Base-by-base conservation (phyloP, 495 filamentous ascomycete species). In the Astrocystis sublimbata region DNA sequence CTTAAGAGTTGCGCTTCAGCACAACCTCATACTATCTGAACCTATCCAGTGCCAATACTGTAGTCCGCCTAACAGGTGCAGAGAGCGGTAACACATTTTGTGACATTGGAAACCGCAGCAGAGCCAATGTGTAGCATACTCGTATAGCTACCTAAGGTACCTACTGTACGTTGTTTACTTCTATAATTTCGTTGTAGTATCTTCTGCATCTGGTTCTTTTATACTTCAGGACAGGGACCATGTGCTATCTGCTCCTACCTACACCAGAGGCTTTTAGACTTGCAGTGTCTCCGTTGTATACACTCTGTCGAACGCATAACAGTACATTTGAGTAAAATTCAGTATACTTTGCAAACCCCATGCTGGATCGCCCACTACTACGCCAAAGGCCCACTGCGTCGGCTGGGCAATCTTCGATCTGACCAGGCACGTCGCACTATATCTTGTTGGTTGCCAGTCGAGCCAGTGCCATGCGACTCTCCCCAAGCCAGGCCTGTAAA, bases 321-420 rank as follows among this genome's bases (percentile, higher is more conserved):
- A n/a, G 46, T 49, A 26, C 46, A 17, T 30, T 28, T 26, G 15
- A 28, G 30, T 26, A 30, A 28, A 49, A 23, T 23, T 35, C 19
- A 21, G 24, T 28, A 28, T 2, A 31, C 6, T 5, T 26, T 15
- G 42, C 19, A 17, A 28, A 23, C 21, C 35, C 36, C 56, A 49
- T 26, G 42, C 17, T 59, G 28, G 45, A 59, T 59, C 56, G 31
- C 31, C 56, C 12, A 30, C 41, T 28, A 28, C 56, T 59, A 38
- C 42, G 30, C 17, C 26, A 60, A 28, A 50, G 47, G 46, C 43
- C 35, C 58, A 42, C 38, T 28, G n/a, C 49, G n/a, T 42, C 26
- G 28, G 31, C 59, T 46, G 21, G 40, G 59, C 50, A 36, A 54
- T 55, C 46, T 61, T 61, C 59, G 49, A 55, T 61, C 59, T 61